Conservation (phyloP, 140 eudicot genomes). For the Flaveria floridana region DNA sequence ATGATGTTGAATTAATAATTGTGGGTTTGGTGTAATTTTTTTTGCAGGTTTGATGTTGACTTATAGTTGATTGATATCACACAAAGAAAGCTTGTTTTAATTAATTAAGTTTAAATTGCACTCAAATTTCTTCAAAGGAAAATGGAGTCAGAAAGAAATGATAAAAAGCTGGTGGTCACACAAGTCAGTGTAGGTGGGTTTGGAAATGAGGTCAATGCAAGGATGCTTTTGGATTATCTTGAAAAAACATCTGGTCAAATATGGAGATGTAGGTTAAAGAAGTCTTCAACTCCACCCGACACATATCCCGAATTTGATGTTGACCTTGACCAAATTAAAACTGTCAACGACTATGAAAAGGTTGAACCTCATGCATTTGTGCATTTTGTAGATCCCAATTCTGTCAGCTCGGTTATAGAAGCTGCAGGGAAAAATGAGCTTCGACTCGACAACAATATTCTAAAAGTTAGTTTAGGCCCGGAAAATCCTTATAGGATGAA, state of each 20-base stretch:
- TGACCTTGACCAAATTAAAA: constrained; percentile 31
- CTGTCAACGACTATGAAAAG: constrained; percentile 42
- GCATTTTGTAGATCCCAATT: constrained; percentile 62
- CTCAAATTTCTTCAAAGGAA: not conserved
- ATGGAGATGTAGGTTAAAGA: constrained; percentile 78
- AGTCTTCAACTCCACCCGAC: constrained; percentile 77
- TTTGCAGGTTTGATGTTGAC: constrained; percentile 26
- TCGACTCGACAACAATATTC: constrained; percentile 29
- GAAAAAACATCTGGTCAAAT: constrained; percentile 55
- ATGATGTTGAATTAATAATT: not conserved
- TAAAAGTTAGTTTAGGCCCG: constrained; percentile 71
- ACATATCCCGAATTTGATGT: constrained; percentile 53
- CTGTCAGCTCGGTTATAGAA: constrained; percentile 44
- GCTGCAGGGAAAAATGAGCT: constrained; percentile 54
- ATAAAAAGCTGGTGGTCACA: constrained; percentile 46
- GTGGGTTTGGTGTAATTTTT: not conserved
- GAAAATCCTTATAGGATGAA: constrained; percentile 66
- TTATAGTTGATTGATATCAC: constrained; percentile 2
- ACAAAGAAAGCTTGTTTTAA: not conserved
- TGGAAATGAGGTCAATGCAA: constrained; percentile 47
- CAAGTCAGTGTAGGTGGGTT: constrained; percentile 83
- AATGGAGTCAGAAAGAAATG: constrained; percentile 58
- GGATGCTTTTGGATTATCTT: constrained; percentile 54
- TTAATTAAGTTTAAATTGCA: not conserved
- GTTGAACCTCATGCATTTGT: constrained; percentile 90